Evolutionary conservation across 2,329 filamentous ascomycete genomes (phyloP), one percentile per base, ranked within the genome.

Genomic region (Aspergillus ibericus): DNA sequence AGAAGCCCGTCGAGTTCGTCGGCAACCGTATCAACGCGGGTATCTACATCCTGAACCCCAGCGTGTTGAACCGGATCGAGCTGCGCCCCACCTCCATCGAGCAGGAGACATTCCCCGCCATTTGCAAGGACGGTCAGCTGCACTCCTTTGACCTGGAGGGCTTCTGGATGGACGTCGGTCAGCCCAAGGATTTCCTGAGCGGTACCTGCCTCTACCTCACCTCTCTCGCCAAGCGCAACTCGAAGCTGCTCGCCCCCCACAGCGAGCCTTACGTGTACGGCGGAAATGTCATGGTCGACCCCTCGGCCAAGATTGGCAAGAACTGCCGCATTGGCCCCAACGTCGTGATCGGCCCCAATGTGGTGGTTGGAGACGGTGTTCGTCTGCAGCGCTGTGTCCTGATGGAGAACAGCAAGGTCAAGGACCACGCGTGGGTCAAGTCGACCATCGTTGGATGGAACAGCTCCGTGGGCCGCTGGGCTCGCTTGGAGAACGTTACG

Each of bases 151-250:
- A 98, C 75, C 86, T 98, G 29, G 92, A 97, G 67, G 92, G 93
- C 68, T 98, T 96, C 86, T 98, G 93, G 93, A 98, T 98, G 93
- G 93, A 98, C 70, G 92, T 99, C 65, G 93, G 93, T 70, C 93
- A 99, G 80, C 93, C 93, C 69, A 99, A 98, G 83, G 93, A 99
- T 75, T 99, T 98, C 85, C 83, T 99, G 56, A 92, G 90, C 20
- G 93, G 93, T 63, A 98, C 95, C 62, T 98, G 93, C 80, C 85
- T 99, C 63, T 98, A 97, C 82, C 90, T 99, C 53, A 92, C 91
- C 48, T 96, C 92, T 3, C 85, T 98, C 60, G 85, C 92, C 59
- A 96, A 96, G 86, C 92, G 90, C 80, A 87, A 88, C 74, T 91
- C 91, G 73, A 93, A 96, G 81, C 84, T 90, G 61, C 89, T 98